Evolutionary conservation across 2,329 filamentous ascomycete genomes (phyloP), one percentile per base, ranked within the genome.

Genomic region (Plectosphaerella cucumerina): DNA sequence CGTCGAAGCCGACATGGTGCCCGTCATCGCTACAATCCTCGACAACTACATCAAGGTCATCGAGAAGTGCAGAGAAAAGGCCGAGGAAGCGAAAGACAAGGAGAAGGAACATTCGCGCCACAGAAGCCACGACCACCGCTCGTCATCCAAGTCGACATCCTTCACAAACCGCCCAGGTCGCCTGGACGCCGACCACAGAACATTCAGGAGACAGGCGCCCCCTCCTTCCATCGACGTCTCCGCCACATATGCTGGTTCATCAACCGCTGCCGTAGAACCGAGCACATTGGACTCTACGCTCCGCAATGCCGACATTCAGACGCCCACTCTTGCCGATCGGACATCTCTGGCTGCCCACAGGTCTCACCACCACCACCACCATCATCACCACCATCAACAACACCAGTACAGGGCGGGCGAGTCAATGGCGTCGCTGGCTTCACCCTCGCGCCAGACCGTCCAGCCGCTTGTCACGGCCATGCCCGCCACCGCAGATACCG

Each of bases 31-130:
- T 50, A 97, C 94, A 45, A 96, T 99, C 49, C 84, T 99, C 54
- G 91, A 97, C 72, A 97, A 97, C 71, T 99, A 99, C 72, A 93
- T 97, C 73, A 91, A 95, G 65, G 90, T 97, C 53, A 86, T 97
- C 58, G 93, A 97, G 61, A 93, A 91, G 70, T 90, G 89, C 66
- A 87, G 90, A 55, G 90, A 94, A 66, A 89, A 90, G 71, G 86
- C 86, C 26, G 91, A 97, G 62, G 83, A 96, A 65, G 81, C 84
- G 50, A 94, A 95, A 63, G 78, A 84, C 62, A 89, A 89, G 61
- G 78, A 84, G 60, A 75, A 79, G 35, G 71, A 76, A 46, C 73
- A 76, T 44, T 65, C 73, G 46, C 76, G 78, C 44, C 76, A 81
- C 57, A 69, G 75, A 42, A 70, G 69, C 52, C 75, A 78, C 52